Evolutionary conservation across 2,329 filamentous ascomycete genomes (phyloP).

Genomic region (Teratosphaeria zuluensis): DNA sequence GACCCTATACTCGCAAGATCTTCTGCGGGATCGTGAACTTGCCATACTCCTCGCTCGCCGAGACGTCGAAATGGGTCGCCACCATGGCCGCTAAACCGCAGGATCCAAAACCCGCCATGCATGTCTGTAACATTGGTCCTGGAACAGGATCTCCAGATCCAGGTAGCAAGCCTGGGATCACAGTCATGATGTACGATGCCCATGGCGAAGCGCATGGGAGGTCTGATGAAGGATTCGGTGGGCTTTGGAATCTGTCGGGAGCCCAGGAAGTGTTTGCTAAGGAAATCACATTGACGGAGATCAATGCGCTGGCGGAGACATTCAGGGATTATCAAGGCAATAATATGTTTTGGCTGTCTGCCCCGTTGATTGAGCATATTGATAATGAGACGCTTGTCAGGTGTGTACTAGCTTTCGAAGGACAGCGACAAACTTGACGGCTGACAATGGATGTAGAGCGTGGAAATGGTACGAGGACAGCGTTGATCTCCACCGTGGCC

Average conservation of each 20-base stretch:
- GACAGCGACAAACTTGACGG: background rate
- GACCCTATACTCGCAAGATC: slow-evolving; percentile 19
- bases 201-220: slow-evolving; percentile 24
- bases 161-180: slow-evolving; percentile 14
- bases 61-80: slow-evolving; percentile 16
- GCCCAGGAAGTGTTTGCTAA: slow-evolving; percentile 14
- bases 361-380: slow-evolving; percentile 15
- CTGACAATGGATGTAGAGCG: slow-evolving; percentile 4
- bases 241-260: slow-evolving; percentile 19
- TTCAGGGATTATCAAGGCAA: slow-evolving; percentile 14
- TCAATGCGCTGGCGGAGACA: slow-evolving; percentile 16
- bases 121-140: slow-evolving; percentile 19
- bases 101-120: slow-evolving; percentile 24
- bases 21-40: slow-evolving; percentile 14
- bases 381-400: slow-evolving; percentile 16
- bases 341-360: slow-evolving; percentile 17
- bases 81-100: slow-evolving; percentile 12
- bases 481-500: slow-evolving; percentile 7
- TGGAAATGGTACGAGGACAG: slow-evolving; percentile 22
- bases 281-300: slow-evolving; percentile 13
- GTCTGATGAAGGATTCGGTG: slow-evolving; percentile 18
- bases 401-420: background rate
- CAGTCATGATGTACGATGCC: slow-evolving; percentile 23
- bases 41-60: slow-evolving; percentile 13
- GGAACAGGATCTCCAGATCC: slow-evolving; percentile 14